Evolutionary conservation across 257 asterid genomes (phyloP), one percentile per base, ranked within the genome.

Genomic region (Fraxinus americana): DNA sequence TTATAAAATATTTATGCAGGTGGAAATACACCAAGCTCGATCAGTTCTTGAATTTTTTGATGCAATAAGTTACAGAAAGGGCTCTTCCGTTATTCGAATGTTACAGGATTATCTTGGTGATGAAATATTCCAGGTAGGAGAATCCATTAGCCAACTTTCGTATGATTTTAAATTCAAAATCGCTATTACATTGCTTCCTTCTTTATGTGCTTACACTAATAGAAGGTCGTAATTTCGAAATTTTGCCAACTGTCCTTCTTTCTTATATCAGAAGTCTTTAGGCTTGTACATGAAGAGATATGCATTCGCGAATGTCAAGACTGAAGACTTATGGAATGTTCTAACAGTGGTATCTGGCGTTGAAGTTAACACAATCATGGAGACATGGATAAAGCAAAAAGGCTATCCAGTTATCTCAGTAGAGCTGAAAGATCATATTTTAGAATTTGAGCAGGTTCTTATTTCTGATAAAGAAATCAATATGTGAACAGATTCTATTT

Each of bases 291-390:
- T 83, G 78, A 81, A 82, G 70, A 79, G 70, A 75, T 83, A 83
- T 23, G 84, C 86, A 23, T 81, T 74, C 48, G 63, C 72, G 71
- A 83, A 83, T 73, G 87, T 87, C 0, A 86, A 81, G 77, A 86
- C 90, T 1, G 90, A 83, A 45, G 90, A 86, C 80, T 70, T 86
- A 32, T 86, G 87, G 90, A 74, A 52, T 34, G 90, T 84, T 82
- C 75, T 83, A 34, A 68, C 84, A 7, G 90, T 83, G 79, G 77
- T 76, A 71, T 86, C 90, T 27, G 87, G 86, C 21, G 69, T 79
- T 8, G 81, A 75, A 45, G 82, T 86, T 30, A 77, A 79, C 81
- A 83, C 48, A 63, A 77, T 83, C 38, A 86, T 83, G 88, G 68
- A 82, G 57, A 50, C 32, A n/a, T 86, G 90, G 90, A 86, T 88